A percentile compares a stretch with the other conserved stretches of the same genome.
phyloP scores from a whole-genome alignment of 2,329 filamentous ascomycete genomes.

The Intubia oerlemansii region DNA sequence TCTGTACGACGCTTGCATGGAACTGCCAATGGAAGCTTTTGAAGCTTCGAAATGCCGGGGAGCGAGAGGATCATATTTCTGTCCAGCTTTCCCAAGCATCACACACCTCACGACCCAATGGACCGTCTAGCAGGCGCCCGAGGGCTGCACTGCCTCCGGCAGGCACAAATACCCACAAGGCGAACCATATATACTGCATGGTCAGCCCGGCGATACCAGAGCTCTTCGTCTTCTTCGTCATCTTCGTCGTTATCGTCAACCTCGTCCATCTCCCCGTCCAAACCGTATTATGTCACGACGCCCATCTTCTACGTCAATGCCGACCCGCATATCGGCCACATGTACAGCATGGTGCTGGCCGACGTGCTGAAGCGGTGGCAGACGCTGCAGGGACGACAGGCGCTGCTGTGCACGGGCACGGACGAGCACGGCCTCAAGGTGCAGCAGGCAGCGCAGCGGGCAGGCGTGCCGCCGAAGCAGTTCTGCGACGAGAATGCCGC shows the following conservation, averaged over 20 bases:
- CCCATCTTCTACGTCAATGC: slow-evolving; percentile 99
- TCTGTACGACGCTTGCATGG: no score
- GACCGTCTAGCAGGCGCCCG: slow-evolving; percentile 5
- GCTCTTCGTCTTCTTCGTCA: no score
- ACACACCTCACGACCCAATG: slow-evolving; percentile 1
- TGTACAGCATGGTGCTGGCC: slow-evolving; percentile 79
- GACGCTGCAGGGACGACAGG: slow-evolving; percentile 35
- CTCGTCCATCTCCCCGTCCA: no score
- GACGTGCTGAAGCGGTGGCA: slow-evolving; percentile 91
- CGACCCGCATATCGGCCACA: slow-evolving; percentile 81
- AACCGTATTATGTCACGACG: slow-evolving; percentile 88
- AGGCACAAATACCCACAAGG: no score
- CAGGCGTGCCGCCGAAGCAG: slow-evolving; percentile 51
- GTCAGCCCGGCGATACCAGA: no score
- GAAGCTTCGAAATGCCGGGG: no score
- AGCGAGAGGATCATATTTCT: no score
- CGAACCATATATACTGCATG: no score
- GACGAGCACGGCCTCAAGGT: slow-evolving; percentile 98
- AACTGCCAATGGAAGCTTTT: no score
- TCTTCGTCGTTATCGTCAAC: no score
- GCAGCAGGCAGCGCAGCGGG: slow-evolving; percentile 59
- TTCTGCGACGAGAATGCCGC: slow-evolving; percentile 74
- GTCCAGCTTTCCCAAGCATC: not conserved
- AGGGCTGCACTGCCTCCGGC: slow-evolving; percentile 4
- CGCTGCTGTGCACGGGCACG: slow-evolving; percentile 71